A percentile compares a stretch with the other conserved stretches of the same genome.
These are phyloP conservation scores for Termitomyces sp. DNA, from an alignment of 768 basidiomycete species.

Conservation along the genomic window DNA sequence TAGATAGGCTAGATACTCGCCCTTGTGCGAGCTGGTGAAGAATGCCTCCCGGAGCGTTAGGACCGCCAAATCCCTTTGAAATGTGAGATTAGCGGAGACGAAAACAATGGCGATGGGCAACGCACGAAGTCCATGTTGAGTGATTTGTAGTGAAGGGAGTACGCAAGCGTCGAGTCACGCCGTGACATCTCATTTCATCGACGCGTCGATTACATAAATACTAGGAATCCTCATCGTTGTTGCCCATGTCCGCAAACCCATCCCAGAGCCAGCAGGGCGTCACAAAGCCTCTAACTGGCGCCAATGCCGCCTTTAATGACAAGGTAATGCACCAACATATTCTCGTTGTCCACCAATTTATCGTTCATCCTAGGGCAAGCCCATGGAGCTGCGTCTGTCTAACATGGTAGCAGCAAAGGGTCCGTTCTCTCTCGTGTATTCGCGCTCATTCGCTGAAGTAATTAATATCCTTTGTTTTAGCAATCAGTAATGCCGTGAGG, in stretches of 20 bases:
- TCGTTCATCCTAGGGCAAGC: constrained; percentile 72
- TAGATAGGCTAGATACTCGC: constrained; percentile 15
- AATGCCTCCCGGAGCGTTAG: constrained; percentile 55
- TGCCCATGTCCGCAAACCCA: constrained; percentile 31
- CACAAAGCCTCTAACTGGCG: constrained; percentile 45
- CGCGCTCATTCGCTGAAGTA: not conserved
- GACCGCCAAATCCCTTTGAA: constrained; percentile 35
- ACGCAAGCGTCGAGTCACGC: constrained; percentile 27
- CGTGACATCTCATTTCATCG: constrained; percentile 30
- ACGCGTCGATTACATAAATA: constrained; percentile 27
- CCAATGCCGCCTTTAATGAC: constrained; percentile 84
- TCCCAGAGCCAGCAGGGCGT: constrained; percentile 36
- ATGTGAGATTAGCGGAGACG: constrained; percentile 5
- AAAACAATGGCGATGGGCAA: constrained; percentile 1
- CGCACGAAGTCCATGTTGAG: constrained; percentile 44
- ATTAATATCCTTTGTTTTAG: constrained; percentile 34
- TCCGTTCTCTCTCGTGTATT: constrained; percentile 22
- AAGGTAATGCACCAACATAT: constrained; percentile 46
- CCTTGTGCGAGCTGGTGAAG: constrained; percentile 68
- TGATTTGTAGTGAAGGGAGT: constrained; percentile 6
- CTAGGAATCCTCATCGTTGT: constrained; percentile 16
- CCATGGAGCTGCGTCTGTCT: constrained; percentile 95
- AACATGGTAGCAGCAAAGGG: constrained; percentile 99
- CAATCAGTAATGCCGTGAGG: constrained; percentile 95
- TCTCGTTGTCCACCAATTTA: constrained; percentile 16